These are phyloP conservation scores for Cardiospermum halicacabum DNA, from an alignment of 345 rosid genomes.

Conservation along the genomic window DNA sequence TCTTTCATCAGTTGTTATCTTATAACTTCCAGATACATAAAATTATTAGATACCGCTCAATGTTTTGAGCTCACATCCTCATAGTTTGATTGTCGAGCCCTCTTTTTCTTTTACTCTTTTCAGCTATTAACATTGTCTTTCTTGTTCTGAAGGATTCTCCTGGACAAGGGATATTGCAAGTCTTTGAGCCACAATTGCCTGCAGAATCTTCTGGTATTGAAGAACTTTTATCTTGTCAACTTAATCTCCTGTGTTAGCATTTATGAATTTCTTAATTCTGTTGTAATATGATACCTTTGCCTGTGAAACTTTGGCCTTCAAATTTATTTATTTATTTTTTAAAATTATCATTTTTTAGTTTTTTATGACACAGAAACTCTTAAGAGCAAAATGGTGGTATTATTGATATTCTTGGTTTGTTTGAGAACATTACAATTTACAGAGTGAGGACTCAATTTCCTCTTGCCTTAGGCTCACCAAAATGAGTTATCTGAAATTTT, in stretches of 20 bases:
- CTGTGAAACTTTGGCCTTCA: too few relatives aligned
- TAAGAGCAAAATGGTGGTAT: too few relatives aligned
- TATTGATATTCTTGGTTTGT: too few relatives aligned
- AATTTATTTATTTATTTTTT: too few relatives aligned
- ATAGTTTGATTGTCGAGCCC: conserved; percentile 3
- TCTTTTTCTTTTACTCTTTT: conserved; percentile 7
- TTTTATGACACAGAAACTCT: too few relatives aligned
- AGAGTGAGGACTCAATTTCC: too few relatives aligned
- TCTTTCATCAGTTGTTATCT: background rate
- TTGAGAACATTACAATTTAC: too few relatives aligned
- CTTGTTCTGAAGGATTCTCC: conserved; percentile 30
- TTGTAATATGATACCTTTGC: background rate
- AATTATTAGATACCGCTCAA: background rate
- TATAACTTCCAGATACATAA: background rate
- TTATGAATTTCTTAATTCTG: conserved; percentile 5
- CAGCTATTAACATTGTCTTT: conserved; percentile 8
- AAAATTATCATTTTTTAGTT: too few relatives aligned
- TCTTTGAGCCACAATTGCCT: conserved; percentile 49
- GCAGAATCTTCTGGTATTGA: conserved; percentile 54
- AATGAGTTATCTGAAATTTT: background rate
- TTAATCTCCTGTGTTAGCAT: conserved; percentile 1
- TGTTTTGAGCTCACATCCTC: background rate
- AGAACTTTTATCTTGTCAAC: conserved; percentile 1
- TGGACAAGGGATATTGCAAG: conserved; percentile 40
- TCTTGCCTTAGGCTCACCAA: too few relatives aligned